Base-by-base conservation (phyloP, 306 rosid genomes). In the Alnus rubra region DNA sequence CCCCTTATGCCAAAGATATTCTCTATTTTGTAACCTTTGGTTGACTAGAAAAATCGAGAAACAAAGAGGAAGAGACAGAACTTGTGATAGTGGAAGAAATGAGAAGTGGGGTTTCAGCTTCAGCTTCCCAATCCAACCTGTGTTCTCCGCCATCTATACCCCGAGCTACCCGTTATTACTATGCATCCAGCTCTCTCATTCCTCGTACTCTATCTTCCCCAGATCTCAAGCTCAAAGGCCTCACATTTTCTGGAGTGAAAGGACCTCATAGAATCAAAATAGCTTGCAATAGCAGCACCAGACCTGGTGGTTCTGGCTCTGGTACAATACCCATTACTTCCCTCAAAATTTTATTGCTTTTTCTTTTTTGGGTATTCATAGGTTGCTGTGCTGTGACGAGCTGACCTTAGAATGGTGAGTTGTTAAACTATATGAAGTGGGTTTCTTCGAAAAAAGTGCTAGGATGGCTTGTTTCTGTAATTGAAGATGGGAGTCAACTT, bases 151-250 rank as follows among this genome's bases (percentile, higher is more conserved):
- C 49, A 39, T 7, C 30, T 4, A 37, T n/a, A 39, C 14, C 12
- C 49, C 19, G n/a, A 39, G 7, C 5, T 37, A 15, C 49, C 28
- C 4, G 30, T 16, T 37, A 35, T 39, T 65, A 3, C 71, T 16
- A 8, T 8, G 48, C 71, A 3, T 42, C 71, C 49, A 37, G 23
- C 30, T 67, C 71, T 3, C 30, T 67, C 49, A 7, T 67, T 39
- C 50, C 71, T 39, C 50, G 31, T 39, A 67, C 71, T n/a, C 48
- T 67, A 10, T 67, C 71, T 67, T 67, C 49, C 50, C 11, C 71
- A 1, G 19, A 39, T 67, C 30, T 67, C 30, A 42, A 67, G 50
- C 49, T 39, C 49, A 37, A 33, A 67, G 71, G 71, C 16, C 49
- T 67, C 28, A 2, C 50, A 39, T 67, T 67, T 39, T 67, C 71